Evolutionary conservation across 1,284 basidiomycete genomes (phyloP).

Genomic region (Stereum hirsutum): DNA sequence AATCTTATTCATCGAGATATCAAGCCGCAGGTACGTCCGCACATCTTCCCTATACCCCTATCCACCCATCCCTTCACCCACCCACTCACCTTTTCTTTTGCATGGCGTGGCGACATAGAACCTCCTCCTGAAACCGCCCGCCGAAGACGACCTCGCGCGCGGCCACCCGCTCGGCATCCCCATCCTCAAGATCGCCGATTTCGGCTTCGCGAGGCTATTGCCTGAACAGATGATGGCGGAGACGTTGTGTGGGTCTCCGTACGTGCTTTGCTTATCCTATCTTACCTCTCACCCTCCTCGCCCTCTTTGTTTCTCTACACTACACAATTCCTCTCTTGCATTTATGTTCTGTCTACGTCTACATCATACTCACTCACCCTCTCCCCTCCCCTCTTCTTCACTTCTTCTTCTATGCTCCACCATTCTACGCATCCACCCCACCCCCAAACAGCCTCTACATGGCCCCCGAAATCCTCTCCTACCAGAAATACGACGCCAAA

Average conservation of each 20-base stretch:
- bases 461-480: conserved; percentile 96
- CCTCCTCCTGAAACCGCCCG: conserved; percentile 80
- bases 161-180: conserved; percentile 91
- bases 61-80: no score
- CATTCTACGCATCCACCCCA: background rate
- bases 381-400: background rate
- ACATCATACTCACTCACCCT: background rate
- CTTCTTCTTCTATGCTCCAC: background rate
- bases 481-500: conserved; percentile 97
- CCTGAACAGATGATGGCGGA: conserved; percentile 94
- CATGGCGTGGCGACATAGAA: conserved; percentile 43
- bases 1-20: conserved; percentile 97
- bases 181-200: conserved; percentile 95
- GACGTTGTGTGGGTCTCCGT: conserved; percentile 96
- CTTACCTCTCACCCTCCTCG: background rate
- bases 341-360: no score
- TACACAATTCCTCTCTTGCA: no score
- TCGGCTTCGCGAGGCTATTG: conserved; percentile 92
- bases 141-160: conserved; percentile 66
- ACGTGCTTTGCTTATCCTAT: conserved; percentile 27
- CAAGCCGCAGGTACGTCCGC: conserved; percentile 65
- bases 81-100: no score
- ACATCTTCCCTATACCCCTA: background rate
- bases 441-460: conserved; percentile 83
- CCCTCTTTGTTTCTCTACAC: no score